Evolutionary conservation across 768 basidiomycete genomes (phyloP).

Genomic region (Coprinopsis cinerea): DNA sequence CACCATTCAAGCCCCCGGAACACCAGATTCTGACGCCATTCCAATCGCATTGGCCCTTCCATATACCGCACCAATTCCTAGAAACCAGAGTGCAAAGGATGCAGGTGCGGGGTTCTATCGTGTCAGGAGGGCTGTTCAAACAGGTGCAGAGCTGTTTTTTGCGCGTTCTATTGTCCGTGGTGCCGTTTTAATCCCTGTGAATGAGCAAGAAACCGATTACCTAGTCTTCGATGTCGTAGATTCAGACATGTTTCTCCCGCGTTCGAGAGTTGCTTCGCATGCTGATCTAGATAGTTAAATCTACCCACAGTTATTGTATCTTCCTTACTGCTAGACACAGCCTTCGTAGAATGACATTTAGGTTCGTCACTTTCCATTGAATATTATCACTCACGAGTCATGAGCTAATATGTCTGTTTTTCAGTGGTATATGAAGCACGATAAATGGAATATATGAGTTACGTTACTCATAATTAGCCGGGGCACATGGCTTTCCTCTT

Average conservation of each 20-base stretch:
- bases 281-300: no score
- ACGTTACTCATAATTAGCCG: no score
- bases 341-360: no score
- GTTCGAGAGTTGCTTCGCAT: background rate
- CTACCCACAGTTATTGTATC: no score
- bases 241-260: constrained; percentile 3
- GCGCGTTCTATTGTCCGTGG: background rate
- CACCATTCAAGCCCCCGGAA: background rate
- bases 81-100: background rate
- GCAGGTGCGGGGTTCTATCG: background rate
- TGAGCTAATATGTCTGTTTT: no score
- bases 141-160: background rate
- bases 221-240: constrained; percentile 2
- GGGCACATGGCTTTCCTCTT: no score
- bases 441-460: no score
- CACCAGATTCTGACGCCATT: background rate
- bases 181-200: background rate
- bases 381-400: no score
- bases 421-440: no score
- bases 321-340: no score
- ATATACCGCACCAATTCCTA: background rate
- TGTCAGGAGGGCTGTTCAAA: background rate
- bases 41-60: constrained; percentile 1
- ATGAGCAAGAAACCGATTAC: background rate
- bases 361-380: no score